Conservation (phyloP, 441 rosid genomes). For the Pelargonium cotyledonis region DNA sequence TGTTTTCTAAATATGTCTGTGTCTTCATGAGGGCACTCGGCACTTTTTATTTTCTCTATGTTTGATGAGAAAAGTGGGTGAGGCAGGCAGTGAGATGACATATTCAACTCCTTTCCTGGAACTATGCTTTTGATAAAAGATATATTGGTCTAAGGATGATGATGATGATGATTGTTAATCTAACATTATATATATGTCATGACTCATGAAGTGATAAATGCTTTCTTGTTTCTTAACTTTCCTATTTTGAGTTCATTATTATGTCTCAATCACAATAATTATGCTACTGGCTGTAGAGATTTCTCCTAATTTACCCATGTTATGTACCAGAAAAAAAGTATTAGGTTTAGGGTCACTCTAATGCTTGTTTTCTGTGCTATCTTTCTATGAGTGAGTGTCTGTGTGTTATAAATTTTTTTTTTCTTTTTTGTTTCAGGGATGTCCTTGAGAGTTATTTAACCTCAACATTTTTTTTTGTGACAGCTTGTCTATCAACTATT, state of each 20-base stretch:
- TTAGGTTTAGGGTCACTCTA: neutral
- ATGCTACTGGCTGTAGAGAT: neutral
- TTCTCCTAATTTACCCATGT: slow-evolving; percentile 1
- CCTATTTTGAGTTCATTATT: neutral
- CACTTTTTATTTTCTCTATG: neutral
- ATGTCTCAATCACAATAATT: neutral
- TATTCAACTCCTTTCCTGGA: slow-evolving; percentile 1
- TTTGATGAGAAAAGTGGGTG: neutral
- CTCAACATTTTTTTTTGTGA: slow-evolving; percentile 19
- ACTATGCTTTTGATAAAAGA: neutral
- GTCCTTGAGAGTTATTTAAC: neutral
- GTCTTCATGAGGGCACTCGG: neutral
- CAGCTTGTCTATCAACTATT: slow-evolving; percentile 89
- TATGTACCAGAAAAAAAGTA: neutral
- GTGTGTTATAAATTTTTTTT: neutral
- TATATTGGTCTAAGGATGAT: neutral
- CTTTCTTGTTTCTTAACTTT: neutral
- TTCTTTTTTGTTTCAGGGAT: slow-evolving; percentile 6
- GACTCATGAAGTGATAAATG: neutral
- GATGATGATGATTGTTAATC: neutral
- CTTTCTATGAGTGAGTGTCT: neutral
- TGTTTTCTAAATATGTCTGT: too few relatives aligned
- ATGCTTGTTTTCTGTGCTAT: neutral
- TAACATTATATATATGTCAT: neutral
- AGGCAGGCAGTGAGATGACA: neutral